These are phyloP conservation scores for Auricularia sp. DNA, from an alignment of 768 basidiomycete species.

Conservation along the genomic window DNA sequence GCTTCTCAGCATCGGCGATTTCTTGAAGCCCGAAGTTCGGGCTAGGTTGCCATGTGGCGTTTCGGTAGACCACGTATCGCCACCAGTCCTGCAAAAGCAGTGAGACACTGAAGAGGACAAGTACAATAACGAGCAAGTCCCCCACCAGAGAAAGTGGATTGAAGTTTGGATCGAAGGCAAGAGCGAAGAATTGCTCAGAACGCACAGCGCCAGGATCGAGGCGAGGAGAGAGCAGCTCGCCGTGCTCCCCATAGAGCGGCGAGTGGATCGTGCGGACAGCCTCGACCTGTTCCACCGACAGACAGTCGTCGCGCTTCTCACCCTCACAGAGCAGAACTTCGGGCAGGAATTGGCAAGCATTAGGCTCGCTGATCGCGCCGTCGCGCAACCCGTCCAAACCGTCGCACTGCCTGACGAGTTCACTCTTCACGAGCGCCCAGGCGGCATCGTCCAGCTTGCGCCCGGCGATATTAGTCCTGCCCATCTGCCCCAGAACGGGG, in stretches of 20 bases:
- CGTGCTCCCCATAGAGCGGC: constrained; percentile 17
- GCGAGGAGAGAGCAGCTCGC: constrained; percentile 16
- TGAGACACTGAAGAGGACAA: too few species aligned
- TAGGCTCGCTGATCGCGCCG: constrained; percentile 20
- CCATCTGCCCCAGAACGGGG: too few species aligned
- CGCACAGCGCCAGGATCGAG: constrained; percentile 21
- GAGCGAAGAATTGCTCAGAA: background rate
- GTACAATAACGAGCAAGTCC: too few species aligned
- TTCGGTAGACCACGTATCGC: too few species aligned
- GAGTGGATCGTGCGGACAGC: constrained; percentile 18
- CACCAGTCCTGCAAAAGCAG: too few species aligned
- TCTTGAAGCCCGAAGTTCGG: background rate
- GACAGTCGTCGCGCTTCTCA: constrained; percentile 10
- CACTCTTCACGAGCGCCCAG: constrained; percentile 18
- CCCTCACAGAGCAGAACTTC: constrained; percentile 18
- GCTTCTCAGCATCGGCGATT: too few species aligned
- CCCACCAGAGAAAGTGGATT: too few species aligned
- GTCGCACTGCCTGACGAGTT: constrained; percentile 24
- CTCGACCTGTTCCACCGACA: constrained; percentile 18
- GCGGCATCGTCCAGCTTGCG: too few species aligned
- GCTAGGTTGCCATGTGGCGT: too few species aligned
- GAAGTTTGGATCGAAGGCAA: too few species aligned
- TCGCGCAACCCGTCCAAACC: constrained; percentile 21
- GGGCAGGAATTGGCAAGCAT: constrained; percentile 19
- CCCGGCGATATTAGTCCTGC: too few species aligned